Conservation (phyloP, 83 land plant species). For the Isoetes engelmannii region DNA sequence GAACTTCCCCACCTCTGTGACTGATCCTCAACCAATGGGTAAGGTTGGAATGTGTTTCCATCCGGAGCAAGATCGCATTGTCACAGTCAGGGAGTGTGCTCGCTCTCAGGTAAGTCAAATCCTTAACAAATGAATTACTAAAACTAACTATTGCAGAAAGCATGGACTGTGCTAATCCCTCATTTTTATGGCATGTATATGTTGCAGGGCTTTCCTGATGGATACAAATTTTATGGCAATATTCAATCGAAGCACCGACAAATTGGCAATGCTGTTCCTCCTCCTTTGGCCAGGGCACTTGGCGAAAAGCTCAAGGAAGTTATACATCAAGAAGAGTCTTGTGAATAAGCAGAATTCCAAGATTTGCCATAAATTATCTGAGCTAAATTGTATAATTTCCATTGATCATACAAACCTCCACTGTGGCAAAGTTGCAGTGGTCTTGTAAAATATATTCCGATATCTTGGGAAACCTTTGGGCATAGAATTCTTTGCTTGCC, state of each 20-base stretch:
- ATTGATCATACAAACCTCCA: no score
- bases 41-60: constrained; percentile 99
- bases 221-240: constrained; percentile 63
- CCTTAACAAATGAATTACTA: background rate
- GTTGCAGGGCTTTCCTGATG: constrained; percentile 92
- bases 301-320: constrained; percentile 87
- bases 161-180: background rate
- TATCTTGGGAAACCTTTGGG: no score
- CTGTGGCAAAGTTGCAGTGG: no score
- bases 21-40: constrained; percentile 99
- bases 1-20: constrained; percentile 95
- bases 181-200: background rate
- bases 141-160: background rate
- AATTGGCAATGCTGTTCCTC: constrained; percentile 98
- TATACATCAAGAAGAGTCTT: background rate
- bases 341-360: no score
- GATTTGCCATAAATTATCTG: no score
- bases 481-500: no score
- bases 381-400: no score
- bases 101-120: constrained; percentile 69
- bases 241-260: constrained; percentile 77
- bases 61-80: constrained; percentile 94
- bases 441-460: no score
- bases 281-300: constrained; percentile 78
- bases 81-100: constrained; percentile 97